A percentile compares a stretch with the other conserved stretches of the same genome.
phyloP scores from a whole-genome alignment of 257 asterid species.

The Solanum gracilifrons region DNA sequence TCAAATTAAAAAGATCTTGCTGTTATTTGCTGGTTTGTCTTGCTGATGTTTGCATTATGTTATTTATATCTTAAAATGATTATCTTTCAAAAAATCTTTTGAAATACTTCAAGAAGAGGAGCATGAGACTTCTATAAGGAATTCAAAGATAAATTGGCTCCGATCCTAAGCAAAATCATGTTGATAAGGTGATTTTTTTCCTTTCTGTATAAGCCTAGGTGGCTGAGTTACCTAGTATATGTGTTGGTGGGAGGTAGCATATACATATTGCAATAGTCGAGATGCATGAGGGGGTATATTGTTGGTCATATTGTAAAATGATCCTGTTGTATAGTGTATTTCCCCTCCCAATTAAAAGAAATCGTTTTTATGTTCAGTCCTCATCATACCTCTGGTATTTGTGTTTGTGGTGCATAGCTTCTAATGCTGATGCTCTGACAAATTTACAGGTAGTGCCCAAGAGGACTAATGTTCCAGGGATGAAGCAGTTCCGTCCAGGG shows the following conservation, averaged over 20 bases:
- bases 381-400: background rate
- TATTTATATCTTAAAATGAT: background rate
- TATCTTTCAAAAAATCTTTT: background rate
- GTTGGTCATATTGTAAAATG: background rate
- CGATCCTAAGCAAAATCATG: background rate
- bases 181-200: background rate
- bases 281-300: background rate
- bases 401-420: background rate
- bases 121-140: background rate
- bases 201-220: background rate
- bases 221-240: background rate
- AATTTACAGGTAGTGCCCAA: conserved; percentile 59
- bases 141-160: background rate
- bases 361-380: background rate
- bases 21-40: background rate
- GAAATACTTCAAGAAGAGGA: background rate
- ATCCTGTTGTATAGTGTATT: background rate
- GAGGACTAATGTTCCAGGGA: conserved; percentile 94
- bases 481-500: conserved; percentile 78
- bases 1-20: background rate
- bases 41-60: background rate
- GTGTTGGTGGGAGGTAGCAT: background rate
- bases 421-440: background rate
- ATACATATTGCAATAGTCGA: background rate
- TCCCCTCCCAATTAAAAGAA: background rate